phyloP scores from a whole-genome alignment of 2,329 filamentous ascomycete species.

The Ophiocordyceps sinensis region DNA sequence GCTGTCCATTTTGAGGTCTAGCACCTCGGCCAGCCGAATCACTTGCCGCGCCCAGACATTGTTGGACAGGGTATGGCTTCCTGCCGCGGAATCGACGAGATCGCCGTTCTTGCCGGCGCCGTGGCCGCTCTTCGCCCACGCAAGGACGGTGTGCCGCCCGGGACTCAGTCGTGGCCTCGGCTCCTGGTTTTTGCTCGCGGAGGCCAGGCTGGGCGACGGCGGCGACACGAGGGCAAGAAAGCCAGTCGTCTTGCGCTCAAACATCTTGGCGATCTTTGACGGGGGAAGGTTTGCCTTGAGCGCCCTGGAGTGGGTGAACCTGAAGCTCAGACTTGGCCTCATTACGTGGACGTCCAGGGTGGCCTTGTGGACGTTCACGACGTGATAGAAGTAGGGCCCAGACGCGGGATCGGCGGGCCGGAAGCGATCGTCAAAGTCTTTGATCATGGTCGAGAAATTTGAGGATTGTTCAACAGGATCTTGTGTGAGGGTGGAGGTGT shows the following conservation, averaged over 20 bases:
- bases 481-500: too few species aligned
- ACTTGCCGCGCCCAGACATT: constrained; percentile 16
- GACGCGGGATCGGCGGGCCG: too few species aligned
- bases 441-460: too few species aligned
- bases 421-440: too few species aligned
- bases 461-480: too few species aligned
- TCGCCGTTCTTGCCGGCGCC: constrained; percentile 14
- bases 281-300: too few species aligned
- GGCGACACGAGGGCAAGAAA: constrained; percentile 12
- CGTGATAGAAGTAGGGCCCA: too few species aligned
- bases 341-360: too few species aligned
- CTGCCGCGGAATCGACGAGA: constrained; percentile 8
- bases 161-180: neutral
- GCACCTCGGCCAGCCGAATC: constrained; percentile 12
- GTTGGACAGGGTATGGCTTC: constrained; percentile 13
- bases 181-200: neutral
- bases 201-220: too few species aligned
- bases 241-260: constrained; percentile 17
- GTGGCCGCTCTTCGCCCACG: constrained; percentile 20
- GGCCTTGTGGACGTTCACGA: too few species aligned
- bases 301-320: too few species aligned
- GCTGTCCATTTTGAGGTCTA: constrained; percentile 15
- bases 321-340: too few species aligned
- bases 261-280: neutral
- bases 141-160: constrained; percentile 10